Evolutionary conservation across 2,329 filamentous ascomycete species (phyloP), one percentile per base, ranked within the genome.

Genomic region (Lachnellula subtilissima): DNA sequence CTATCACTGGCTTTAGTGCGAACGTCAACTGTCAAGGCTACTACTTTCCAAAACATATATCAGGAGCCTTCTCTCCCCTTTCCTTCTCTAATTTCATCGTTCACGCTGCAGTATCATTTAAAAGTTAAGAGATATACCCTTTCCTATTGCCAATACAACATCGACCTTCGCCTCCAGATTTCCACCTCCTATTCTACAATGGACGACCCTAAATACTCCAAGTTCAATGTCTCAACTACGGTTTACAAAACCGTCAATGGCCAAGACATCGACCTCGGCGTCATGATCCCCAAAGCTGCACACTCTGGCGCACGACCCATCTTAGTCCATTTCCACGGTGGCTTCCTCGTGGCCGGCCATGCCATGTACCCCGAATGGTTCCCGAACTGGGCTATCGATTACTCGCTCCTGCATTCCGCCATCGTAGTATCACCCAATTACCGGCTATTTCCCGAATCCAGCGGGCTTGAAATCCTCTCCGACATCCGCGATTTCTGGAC

Each of bases 391-490:
- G 32, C 58, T 2, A 47, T 61, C 15, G 51, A 57, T 17, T 62
- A 61, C 39, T 23, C 45, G 3, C 23, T 57, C 15, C 40, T 43
- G 6, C 54, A 64, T 25, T 56, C 55, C 14, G 75, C 78, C n/a
- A 73, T 81, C 46, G 66, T 76, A 23, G 62, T 81, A 5, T 8
- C 45, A 25, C 49, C 54, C 1, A 76, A 79, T 64, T 78, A 82
- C 67, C 77, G 78, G 8, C 73, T 82, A 3, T 58, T 78, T n/a
- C 79, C 79, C n/a, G 78, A 81, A 57, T 69, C 74, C 54, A 76
- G 59, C 25, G 76, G 76, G 40, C 53, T 67, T 1, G 75, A 81
- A 11, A 76, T 80, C 55, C 70, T 79, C 23, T 63, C 72, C 5
- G 79, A 83, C 60, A 58, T 81, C 1, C 52, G 65, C 5, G 75